phyloP scores from a whole-genome alignment of 139 green algal species.

The Pleodorina starrii region DNA sequence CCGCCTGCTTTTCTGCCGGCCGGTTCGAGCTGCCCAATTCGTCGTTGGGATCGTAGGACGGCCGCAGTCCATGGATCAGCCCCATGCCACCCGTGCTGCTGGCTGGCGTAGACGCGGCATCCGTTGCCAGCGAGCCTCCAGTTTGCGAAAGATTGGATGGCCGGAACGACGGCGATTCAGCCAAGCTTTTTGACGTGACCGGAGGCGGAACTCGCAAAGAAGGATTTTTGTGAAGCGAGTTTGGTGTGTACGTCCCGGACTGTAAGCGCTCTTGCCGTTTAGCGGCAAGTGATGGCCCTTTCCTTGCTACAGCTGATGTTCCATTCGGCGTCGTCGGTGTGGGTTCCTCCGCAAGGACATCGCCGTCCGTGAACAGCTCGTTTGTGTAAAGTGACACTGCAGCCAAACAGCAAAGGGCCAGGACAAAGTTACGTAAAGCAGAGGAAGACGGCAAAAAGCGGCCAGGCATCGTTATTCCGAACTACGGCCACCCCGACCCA shows the following conservation, averaged over 20 bases:
- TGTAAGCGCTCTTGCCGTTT: conserved; percentile 59
- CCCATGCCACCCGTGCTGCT: conserved; percentile 10
- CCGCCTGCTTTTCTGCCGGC: not conserved
- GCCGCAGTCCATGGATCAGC: conserved; percentile 58
- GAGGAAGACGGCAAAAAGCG: not conserved
- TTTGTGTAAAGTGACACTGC: conserved; percentile 57
- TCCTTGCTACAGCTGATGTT: conserved; percentile 41
- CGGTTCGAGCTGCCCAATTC: not conserved
- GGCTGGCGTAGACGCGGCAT: conserved; percentile 4
- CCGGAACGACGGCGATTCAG: conserved; percentile 4
- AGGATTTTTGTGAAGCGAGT: conserved; percentile 32
- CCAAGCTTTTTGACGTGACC: not conserved
- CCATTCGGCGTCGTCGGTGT: not conserved
- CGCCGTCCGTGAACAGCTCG: conserved; percentile 63
- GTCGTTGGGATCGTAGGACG: conserved; percentile 71
- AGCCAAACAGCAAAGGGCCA: not conserved
- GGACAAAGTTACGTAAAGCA: not conserved
- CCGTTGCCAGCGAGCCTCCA: not conserved
- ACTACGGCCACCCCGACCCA: conserved; percentile 25
- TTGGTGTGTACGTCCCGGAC: conserved; percentile 19
- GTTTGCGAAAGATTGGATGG: conserved; percentile 12
- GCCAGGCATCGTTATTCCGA: not conserved
- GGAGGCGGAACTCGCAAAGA: not conserved
- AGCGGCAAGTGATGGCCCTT: conserved; percentile 38
- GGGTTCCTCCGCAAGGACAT: conserved; percentile 40